Evolutionary conservation across 345 rosid genomes (phyloP).

Genomic region (Melaleuca alternifolia): DNA sequence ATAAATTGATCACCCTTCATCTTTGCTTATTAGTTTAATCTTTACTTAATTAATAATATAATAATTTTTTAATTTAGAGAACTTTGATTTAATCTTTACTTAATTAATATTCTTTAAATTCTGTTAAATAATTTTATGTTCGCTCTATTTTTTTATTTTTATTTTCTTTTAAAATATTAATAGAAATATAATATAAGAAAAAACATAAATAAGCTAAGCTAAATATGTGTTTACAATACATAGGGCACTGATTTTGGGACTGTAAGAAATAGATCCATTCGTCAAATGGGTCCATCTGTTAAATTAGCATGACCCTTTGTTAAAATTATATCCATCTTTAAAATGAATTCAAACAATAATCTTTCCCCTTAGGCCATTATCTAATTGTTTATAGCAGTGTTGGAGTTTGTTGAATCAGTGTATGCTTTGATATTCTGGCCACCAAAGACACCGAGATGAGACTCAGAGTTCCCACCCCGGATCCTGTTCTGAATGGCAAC

Average conservation of each 20-base stretch:
- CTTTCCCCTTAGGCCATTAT: background rate
- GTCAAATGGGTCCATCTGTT: background rate
- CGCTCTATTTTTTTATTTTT: too few relatives aligned
- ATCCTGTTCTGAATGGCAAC: conserved; percentile 46
- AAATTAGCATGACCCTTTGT: background rate
- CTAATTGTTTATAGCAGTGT: conserved; percentile 6
- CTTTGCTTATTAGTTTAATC: too few relatives aligned
- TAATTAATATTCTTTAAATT: too few relatives aligned
- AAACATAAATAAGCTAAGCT: background rate
- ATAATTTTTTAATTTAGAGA: too few relatives aligned
- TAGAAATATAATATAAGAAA: background rate
- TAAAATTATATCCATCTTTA: background rate
- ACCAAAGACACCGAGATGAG: conserved; percentile 15
- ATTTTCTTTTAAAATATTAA: too few relatives aligned
- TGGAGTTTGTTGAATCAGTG: conserved; percentile 19
- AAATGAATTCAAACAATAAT: background rate
- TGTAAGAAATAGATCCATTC: background rate
- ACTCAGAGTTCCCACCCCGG: conserved; percentile 36
- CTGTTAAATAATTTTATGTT: too few relatives aligned
- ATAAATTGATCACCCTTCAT: too few relatives aligned
- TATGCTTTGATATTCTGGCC: conserved; percentile 19
- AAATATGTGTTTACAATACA: background rate
- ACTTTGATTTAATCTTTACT: too few relatives aligned
- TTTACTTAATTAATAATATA: too few relatives aligned
- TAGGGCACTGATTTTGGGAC: background rate